phyloP scores from a whole-genome alignment of 208 protist species.

The Acanthamoeba royreba region DNA sequence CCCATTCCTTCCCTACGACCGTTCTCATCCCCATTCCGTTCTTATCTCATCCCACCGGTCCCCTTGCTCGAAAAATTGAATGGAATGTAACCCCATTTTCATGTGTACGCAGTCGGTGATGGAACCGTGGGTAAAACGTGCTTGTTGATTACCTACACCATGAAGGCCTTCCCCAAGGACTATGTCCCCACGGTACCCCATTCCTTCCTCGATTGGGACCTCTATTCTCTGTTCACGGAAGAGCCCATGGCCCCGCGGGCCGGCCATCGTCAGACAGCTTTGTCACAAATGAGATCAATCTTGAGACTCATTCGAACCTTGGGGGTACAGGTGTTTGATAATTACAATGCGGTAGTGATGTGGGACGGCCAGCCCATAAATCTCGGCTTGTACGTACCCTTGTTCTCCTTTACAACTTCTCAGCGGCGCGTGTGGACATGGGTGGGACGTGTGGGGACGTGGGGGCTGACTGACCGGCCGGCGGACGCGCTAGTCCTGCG shows the following conservation, averaged over 20 bases:
- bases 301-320: not conserved
- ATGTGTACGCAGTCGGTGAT: not conserved
- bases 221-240: too few relatives aligned
- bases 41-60: not conserved
- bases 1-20: too few relatives aligned
- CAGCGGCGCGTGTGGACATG: too few relatives aligned
- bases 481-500: too few relatives aligned
- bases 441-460: too few relatives aligned
- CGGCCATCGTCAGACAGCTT: too few relatives aligned
- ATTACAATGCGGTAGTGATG: not conserved
- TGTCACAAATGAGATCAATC: too few relatives aligned
- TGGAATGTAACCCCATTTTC: too few relatives aligned
- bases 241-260: too few relatives aligned
- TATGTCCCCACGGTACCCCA: not conserved
- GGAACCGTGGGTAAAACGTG: constrained; percentile 4
- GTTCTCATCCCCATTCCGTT: not conserved
- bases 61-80: not conserved
- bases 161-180: constrained; percentile 21
- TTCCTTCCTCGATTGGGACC: not conserved
- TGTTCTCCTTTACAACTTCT: too few relatives aligned
- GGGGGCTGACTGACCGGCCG: too few relatives aligned
- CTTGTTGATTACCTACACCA: constrained; percentile 7
- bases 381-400: not conserved
- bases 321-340: not conserved
- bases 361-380: not conserved